Conservation (phyloP, 1,284 basidiomycete species). For the Athelia sp. region DNA sequence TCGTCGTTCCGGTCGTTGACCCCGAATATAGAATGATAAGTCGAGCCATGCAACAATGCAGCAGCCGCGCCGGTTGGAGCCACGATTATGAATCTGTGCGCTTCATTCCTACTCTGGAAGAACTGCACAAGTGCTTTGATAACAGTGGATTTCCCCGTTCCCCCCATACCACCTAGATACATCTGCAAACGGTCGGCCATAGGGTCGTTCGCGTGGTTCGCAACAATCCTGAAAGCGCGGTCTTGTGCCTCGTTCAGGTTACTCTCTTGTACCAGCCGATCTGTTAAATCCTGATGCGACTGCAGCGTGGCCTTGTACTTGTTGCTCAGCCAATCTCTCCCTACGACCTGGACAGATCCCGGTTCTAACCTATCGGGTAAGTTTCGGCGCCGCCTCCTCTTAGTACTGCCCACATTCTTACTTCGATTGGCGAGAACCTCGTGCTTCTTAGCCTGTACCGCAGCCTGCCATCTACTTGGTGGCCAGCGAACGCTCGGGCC, state of each 20-base stretch:
- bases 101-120: constrained; percentile 20
- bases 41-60: constrained; percentile 28
- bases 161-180: constrained; percentile 32
- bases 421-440: not conserved
- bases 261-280: constrained; percentile 1
- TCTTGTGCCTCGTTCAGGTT: constrained; percentile 26
- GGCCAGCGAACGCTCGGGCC: no score
- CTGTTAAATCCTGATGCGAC: not conserved
- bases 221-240: constrained; percentile 27
- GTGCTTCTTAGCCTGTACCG: not conserved
- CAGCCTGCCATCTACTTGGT: no score
- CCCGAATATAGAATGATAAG: constrained; percentile 31
- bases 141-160: constrained; percentile 33
- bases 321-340: not conserved
- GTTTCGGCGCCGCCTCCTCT: not conserved
- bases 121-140: constrained; percentile 21
- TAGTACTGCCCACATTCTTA: not conserved
- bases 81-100: constrained; percentile 21
- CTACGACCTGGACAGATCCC: not conserved
- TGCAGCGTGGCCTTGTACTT: not conserved
- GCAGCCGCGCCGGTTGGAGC: constrained; percentile 35
- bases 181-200: constrained; percentile 21
- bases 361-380: not conserved
- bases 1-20: constrained; percentile 13
- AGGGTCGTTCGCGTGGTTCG: constrained; percentile 18